Percentiles rank a stretch among this genome's conserved stretches.
These are phyloP conservation scores for Coleophoma cylindrospora DNA, from an alignment of 2,329 filamentous ascomycete genomes.

Conservation along the genomic window DNA sequence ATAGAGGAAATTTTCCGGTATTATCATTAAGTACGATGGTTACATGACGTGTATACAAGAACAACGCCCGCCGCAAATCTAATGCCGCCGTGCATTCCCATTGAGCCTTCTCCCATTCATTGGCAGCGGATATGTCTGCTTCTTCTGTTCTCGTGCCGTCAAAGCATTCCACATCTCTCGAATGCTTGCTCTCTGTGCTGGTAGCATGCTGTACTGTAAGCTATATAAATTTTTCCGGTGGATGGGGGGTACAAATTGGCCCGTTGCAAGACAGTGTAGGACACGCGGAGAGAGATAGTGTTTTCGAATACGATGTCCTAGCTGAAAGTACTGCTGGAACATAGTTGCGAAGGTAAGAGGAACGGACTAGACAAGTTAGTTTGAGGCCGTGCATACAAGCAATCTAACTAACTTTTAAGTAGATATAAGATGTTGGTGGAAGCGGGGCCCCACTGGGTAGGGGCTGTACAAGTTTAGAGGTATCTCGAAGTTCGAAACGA, in stretches of 20 bases:
- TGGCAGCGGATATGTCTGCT: conserved; percentile 5
- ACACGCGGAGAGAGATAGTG: conserved; percentile 92
- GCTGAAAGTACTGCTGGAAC: conserved; percentile 96
- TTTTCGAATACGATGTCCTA: conserved; percentile 85
- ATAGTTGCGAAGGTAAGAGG: conserved; percentile 88
- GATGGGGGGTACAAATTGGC: conserved; percentile 90
- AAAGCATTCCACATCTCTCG: conserved; percentile 70
- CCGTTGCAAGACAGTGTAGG: conserved; percentile 80
- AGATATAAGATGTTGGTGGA: conserved; percentile 71
- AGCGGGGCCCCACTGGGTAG: conserved; percentile 12
- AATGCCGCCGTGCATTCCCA: conserved; percentile 13
- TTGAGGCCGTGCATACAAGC: not conserved
- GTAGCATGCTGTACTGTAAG: conserved; percentile 96
- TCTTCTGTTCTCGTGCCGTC: conserved; percentile 14
- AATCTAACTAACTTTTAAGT: conserved; percentile 64
- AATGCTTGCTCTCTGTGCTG: conserved; percentile 73
- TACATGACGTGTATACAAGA: conserved; percentile 12
- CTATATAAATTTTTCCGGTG: conserved; percentile 93
- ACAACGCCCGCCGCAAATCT: conserved; percentile 6
- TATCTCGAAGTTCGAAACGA: conserved; percentile 83
- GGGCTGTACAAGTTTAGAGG: conserved; percentile 44
- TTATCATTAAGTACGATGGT: not conserved
- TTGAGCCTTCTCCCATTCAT: conserved; percentile 15
- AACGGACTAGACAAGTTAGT: conserved; percentile 59
- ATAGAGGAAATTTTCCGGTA: not conserved